A percentile compares a stretch with the other conserved stretches of the same genome.
phyloP scores from a whole-genome alignment of 169 alveolate species.

The Cryptosporidium bovis region DNA sequence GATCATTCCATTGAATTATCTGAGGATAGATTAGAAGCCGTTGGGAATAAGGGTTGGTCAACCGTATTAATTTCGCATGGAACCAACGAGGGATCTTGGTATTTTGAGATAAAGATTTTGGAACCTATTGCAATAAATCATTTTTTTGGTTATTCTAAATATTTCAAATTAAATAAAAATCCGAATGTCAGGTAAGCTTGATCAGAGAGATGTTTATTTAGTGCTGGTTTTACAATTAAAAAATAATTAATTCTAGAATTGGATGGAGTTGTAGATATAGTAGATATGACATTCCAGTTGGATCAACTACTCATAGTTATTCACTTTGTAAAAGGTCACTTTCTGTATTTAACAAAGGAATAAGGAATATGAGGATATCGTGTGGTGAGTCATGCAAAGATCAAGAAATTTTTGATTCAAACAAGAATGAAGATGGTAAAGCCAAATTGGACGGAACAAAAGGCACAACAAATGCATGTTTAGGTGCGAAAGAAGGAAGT shows the following conservation, averaged over 20 bases:
- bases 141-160: conserved; percentile 48
- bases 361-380: background rate
- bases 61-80: conserved; percentile 59
- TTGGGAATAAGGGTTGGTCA: conserved; percentile 67
- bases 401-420: too few species aligned
- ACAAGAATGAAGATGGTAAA: background rate
- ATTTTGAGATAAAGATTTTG: conserved; percentile 43
- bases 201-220: background rate
- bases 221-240: background rate
- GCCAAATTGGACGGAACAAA: background rate
- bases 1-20: conserved; percentile 50
- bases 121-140: conserved; percentile 3
- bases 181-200: conserved; percentile 56
- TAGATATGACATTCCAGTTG: conserved; percentile 50
- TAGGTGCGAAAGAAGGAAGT: too few species aligned
- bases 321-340: conserved; percentile 22
- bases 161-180: background rate
- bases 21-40: conserved; percentile 53
- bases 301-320: conserved; percentile 33
- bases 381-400: too few species aligned
- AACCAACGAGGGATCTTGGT: conserved; percentile 50
- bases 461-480: too few species aligned
- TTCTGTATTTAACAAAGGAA: conserved; percentile 7
- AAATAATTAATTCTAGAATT: conserved; percentile 6
- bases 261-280: conserved; percentile 70